A percentile compares a stretch with the other conserved stretches of the same genome.
Conservation (phyloP, 2,329 filamentous ascomycete species). For the Colletotrichum sp. region DNA sequence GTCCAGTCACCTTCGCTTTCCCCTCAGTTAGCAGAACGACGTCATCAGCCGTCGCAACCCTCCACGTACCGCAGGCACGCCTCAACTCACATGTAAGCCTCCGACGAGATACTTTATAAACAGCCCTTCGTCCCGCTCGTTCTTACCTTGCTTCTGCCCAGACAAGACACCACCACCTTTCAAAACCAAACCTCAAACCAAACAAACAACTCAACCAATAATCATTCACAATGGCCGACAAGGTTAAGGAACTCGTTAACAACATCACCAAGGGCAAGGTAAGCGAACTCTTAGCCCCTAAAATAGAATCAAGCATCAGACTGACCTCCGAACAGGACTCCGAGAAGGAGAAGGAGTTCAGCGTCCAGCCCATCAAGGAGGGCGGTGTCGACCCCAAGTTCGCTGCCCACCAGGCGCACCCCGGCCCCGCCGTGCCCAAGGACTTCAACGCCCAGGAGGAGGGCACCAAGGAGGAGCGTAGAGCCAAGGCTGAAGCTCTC, state of each 20-base stretch:
- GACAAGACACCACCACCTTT: neutral
- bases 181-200: neutral
- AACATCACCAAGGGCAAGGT: slow-evolving; percentile 21
- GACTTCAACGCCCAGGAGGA: slow-evolving; percentile 59
- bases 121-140: neutral
- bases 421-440: slow-evolving; percentile 62
- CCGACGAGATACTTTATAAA: slow-evolving; percentile 10
- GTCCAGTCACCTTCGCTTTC: neutral
- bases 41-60: slow-evolving; percentile 20
- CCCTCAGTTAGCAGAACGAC: slow-evolving; percentile 1
- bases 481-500: slow-evolving; percentile 67
- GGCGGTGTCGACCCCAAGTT: slow-evolving; percentile 50
- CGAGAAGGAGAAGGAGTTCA: slow-evolving; percentile 48
- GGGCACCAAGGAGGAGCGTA: slow-evolving; percentile 72
- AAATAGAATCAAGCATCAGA: neutral
- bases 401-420: slow-evolving; percentile 58
- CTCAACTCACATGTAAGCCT: slow-evolving; percentile 19
- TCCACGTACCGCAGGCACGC: neutral
- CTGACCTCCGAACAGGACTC: slow-evolving; percentile 8
- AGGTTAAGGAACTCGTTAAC: slow-evolving; percentile 25
- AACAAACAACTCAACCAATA: neutral
- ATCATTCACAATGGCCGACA: slow-evolving; percentile 16
- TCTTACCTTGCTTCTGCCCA: neutral
- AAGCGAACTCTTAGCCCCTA: neutral
- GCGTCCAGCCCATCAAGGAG: slow-evolving; percentile 49